phyloP scores from a whole-genome alignment of 2,329 filamentous ascomycete species.

The Fonsecaea pugnacius region DNA sequence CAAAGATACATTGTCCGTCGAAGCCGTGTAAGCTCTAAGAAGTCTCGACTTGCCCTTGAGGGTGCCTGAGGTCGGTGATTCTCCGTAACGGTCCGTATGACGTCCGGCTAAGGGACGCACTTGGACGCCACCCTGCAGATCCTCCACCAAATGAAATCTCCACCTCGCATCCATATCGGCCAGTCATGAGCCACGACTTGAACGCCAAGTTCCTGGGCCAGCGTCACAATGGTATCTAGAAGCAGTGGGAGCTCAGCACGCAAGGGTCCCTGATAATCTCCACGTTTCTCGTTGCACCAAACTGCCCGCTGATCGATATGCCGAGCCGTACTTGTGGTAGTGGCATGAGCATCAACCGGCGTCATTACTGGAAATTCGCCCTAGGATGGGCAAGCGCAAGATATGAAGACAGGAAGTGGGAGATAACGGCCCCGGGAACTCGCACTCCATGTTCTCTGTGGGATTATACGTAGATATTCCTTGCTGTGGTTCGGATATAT shows the following conservation, averaged over 20 bases:
- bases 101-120: neutral
- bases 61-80: neutral
- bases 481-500: neutral
- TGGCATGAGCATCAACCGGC: neutral
- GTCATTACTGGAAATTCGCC: neutral
- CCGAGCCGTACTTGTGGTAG: neutral
- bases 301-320: slow-evolving; percentile 1
- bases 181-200: neutral
- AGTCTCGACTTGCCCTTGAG: neutral
- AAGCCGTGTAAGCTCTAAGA: neutral
- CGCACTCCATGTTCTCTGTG: neutral
- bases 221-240: slow-evolving; percentile 10
- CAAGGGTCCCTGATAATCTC: slow-evolving; percentile 4
- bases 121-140: slow-evolving; percentile 4
- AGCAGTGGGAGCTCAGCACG: neutral
- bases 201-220: slow-evolving; percentile 13
- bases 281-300: slow-evolving; percentile 10
- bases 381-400: neutral
- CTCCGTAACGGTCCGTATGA: neutral
- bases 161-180: neutral
- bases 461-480: neutral
- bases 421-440: neutral
- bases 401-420: neutral
- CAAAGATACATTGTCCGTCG: neutral
- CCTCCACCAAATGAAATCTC: slow-evolving; percentile 2